Base-by-base conservation (phyloP, 164 flowering plant species). In the Tinospora cordifolia region DNA sequence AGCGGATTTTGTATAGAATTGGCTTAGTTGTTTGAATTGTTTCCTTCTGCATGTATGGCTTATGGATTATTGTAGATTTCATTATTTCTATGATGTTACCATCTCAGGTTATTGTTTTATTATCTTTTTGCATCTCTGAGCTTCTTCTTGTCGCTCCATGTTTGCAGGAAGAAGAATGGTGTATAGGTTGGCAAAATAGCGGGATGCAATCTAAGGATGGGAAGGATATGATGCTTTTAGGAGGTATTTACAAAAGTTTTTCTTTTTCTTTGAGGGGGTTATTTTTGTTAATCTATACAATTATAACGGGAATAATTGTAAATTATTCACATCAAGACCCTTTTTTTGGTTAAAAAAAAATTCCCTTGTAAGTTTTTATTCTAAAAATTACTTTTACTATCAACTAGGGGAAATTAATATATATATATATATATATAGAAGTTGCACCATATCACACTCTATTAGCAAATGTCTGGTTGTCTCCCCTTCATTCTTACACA, bases 101-200 rank as follows among this genome's bases (percentile, higher is more conserved):
- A 8, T 46, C 22, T 58, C n/a, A 54, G 6, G 39, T 36, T 8
- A 39, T 14, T 34, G 25, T 26, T 30, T 30, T 21, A 4, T 15
- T 40, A 12, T 46, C 26, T 39, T 14, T 14, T 62, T 38, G 57
- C 49, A 14, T 24, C 30, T 57, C 38, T 71, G 24, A n/a, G 24
- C 36, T 54, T 63, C 24, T 63, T 47, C 66, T 69, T 69, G 21
- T 27, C 30, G 13, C 47, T 67, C 9, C 30, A 63, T 38, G 24
- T 62, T 22, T 6, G 26, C 85, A 90, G 97, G 85, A 82, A 10
- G 78, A 79, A 74, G 74, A 49, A 17, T 90, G 91, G 87, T 93
- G 98, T 72, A 68, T 90, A 73, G 98, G 98, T 65, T 93, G 93
- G 93, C 88, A 84, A 78, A 88, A 83, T 77, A 85, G 90, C 70